Conservation (phyloP, 495 filamentous ascomycete genomes). For the Aspergillus baeticus region DNA sequence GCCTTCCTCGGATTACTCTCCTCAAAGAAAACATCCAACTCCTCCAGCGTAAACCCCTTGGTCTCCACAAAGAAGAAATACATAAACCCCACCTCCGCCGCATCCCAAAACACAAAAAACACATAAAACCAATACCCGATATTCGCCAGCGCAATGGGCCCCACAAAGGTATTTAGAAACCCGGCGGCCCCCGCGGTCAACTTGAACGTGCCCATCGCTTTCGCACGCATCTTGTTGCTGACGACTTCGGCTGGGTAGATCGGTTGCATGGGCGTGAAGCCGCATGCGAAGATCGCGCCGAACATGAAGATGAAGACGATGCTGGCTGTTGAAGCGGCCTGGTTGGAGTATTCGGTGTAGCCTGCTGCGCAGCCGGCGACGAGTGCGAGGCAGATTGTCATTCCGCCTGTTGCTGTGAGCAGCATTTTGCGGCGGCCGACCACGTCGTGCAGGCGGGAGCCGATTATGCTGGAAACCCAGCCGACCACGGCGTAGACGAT, state of each 20-base stretch:
- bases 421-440: conserved; percentile 58
- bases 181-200: conserved; percentile 14
- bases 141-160: conserved; percentile 12
- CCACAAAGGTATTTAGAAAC: conserved; percentile 15
- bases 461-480: conserved; percentile 59
- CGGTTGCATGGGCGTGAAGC: conserved; percentile 20
- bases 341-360: conserved; percentile 41
- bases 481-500: conserved; percentile 60
- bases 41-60: conserved; percentile 13
- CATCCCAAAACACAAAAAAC: conserved; percentile 18
- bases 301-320: conserved; percentile 63
- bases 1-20: conserved; percentile 13
- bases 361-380: conserved; percentile 53
- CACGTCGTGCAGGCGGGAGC: conserved; percentile 63
- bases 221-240: conserved; percentile 27
- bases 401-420: conserved; percentile 55
- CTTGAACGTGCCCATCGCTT: conserved; percentile 20
- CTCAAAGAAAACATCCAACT: conserved; percentile 13
- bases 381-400: conserved; percentile 55
- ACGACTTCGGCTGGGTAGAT: conserved; percentile 27
- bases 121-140: conserved; percentile 19
- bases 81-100: conserved; percentile 11
- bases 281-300: conserved; percentile 52
- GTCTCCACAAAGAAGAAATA: conserved; percentile 19
- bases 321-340: conserved; percentile 44